Evolutionary conservation across 352 stramenopile species (phyloP).

Genomic region (Phytophthora pisi): DNA sequence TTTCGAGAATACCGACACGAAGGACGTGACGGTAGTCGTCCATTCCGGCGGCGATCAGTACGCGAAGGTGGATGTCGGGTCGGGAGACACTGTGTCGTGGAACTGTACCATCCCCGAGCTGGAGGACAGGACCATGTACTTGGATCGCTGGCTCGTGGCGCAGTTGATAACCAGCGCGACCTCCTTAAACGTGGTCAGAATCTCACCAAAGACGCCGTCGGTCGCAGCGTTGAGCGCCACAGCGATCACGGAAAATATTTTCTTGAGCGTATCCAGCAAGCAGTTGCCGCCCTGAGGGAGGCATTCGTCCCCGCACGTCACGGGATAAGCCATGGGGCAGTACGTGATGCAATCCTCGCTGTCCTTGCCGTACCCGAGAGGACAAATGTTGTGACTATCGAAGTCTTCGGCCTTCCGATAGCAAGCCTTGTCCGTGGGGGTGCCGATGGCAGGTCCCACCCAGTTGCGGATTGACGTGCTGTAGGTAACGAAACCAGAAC

Average conservation of each 20-base stretch:
- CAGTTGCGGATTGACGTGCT: constrained; percentile 24
- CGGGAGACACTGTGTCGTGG: constrained; percentile 23
- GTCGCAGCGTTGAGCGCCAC: constrained; percentile 30
- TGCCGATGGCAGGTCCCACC: constrained; percentile 19
- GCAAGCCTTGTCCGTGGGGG: constrained; percentile 20
- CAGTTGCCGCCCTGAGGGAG: constrained; percentile 43
- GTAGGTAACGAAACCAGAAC: constrained; percentile 19
- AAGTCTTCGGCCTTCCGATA: constrained; percentile 23
- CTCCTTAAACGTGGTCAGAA: constrained; percentile 24
- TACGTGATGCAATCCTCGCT: constrained; percentile 30
- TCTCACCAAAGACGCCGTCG: constrained; percentile 27
- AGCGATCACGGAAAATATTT: constrained; percentile 29
- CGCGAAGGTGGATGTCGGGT: constrained; percentile 19
- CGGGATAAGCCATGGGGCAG: constrained; percentile 42
- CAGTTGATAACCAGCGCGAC: constrained; percentile 22
- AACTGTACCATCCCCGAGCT: constrained; percentile 25
- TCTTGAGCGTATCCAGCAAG: constrained; percentile 21
- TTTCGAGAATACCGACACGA: constrained; percentile 24
- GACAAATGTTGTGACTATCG: constrained; percentile 23
- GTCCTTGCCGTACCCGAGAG: constrained; percentile 23
- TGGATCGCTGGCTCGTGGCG: constrained; percentile 24
- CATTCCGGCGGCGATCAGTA: constrained; percentile 28
- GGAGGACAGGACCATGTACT: constrained; percentile 25
- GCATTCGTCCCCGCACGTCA: constrained; percentile 38
- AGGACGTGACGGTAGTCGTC: constrained; percentile 29